Percentiles rank a stretch among this genome's conserved stretches.
Evolutionary conservation across 106 monocot genomes (phyloP).

Genomic region (Allium sativum): DNA sequence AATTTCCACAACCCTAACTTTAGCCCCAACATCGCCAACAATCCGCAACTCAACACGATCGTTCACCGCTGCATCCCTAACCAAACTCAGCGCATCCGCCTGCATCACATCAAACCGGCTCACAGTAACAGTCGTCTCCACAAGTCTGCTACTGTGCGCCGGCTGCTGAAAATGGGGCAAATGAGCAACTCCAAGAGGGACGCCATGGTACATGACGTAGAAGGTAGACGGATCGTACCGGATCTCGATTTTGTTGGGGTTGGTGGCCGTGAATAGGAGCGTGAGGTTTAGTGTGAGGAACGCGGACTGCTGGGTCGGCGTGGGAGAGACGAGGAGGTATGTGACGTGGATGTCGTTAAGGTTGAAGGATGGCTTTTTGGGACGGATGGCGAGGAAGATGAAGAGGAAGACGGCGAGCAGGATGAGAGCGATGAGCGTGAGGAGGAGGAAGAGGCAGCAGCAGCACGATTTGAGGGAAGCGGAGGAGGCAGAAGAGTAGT

Average conservation of each 20-base stretch:
- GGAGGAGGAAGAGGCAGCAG: slow-evolving; percentile 87
- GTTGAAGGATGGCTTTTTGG: slow-evolving; percentile 63
- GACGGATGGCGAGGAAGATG: slow-evolving; percentile 53
- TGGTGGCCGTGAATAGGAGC: slow-evolving; percentile 60
- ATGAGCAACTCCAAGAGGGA: slow-evolving; percentile 58
- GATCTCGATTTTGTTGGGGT: slow-evolving; percentile 74
- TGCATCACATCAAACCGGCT: slow-evolving; percentile 51
- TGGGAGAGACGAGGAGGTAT: slow-evolving; percentile 59
- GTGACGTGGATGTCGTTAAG: slow-evolving; percentile 53
- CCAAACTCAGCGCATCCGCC: slow-evolving; percentile 44
- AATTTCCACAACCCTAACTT: slow-evolving; percentile 51
- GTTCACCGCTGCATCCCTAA: slow-evolving; percentile 53
- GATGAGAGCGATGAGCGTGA: slow-evolving; percentile 69
- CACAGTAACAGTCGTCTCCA: slow-evolving; percentile 41
- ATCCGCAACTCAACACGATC: slow-evolving; percentile 72
- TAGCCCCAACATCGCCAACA: slow-evolving; percentile 57
- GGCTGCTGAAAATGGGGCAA: slow-evolving; percentile 68
- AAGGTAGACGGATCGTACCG: slow-evolving; percentile 37
- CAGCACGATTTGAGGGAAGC: slow-evolving; percentile 77
- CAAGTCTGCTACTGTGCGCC: slow-evolving; percentile 34
- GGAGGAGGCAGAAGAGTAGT: slow-evolving; percentile 15
- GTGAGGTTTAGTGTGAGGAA: slow-evolving; percentile 78
- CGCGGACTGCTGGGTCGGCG: slow-evolving; percentile 16
- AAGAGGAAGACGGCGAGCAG: slow-evolving; percentile 46
- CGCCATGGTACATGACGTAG: slow-evolving; percentile 72